A percentile compares a stretch with the other conserved stretches of the same genome.
phyloP scores from a whole-genome alignment of 129 eudicot species.

The carrot (Daucus carota) region DH1_v3.0 NC_030382.2:50478501-50479000 shows the following conservation, averaged over 20 bases:
- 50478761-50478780: not conserved
- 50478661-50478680: not conserved
- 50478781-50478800: not conserved
- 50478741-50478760: not conserved
- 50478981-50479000: conserved; percentile 38
- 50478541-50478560: no score
- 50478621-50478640: no score
- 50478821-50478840: not conserved
- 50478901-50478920: not conserved
- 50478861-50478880: no score
- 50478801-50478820: no score
- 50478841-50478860: not conserved
- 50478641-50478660: no score
- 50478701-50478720: not conserved
- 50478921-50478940: no score
- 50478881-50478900: no score
- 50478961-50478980: conserved; percentile 41
- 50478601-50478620: no score
- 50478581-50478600: no score
- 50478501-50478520: not conserved
- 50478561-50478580: no score
- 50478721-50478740: not conserved
- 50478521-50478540: no score
- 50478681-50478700: not conserved
- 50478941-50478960: not conserved